Base-by-base conservation (phyloP, 2,329 filamentous ascomycete species). In the Colletotrichum scovillei region DNA sequence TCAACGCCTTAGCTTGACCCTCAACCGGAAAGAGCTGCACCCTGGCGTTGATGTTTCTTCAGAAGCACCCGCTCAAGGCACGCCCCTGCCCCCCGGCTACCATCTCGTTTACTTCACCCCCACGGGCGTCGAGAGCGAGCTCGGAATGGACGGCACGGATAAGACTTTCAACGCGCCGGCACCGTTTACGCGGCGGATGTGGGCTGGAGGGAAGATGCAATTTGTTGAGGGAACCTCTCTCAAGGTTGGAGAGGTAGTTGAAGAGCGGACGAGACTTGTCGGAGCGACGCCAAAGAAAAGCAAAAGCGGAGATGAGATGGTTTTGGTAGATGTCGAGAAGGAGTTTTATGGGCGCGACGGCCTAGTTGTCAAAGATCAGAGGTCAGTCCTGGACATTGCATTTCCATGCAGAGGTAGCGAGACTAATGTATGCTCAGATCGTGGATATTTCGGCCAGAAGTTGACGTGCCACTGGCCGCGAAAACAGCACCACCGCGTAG, bases 71-170 rank as follows among this genome's bases (percentile, higher is more conserved):
- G 76, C 80, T 0, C 62, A 77, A 0, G 87, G 87, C 8, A 89
- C 88, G 0, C 85, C 86, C 0, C 73, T 92, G 1, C 90, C 90
- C 0, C 85, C 88, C 0, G 90, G 89, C 1, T 90, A 92, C 75
- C 91, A 93, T 77, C 83, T 93, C 0, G 87, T 87, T 0, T 93
- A 92, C 78, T 92, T 93, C 77, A 91, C 90, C 0, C 90, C 91
- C 0, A 82, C 82, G 0, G 87, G 88, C 5, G 74, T 88, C 0
- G 91, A 92, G 76, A 74, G 78, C 0, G 84, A 88, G 7, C 84
- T 93, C 0, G 90, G 90, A 0, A 74, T 78, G 0, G 91, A 93
- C 78, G 91, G 91, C 16, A 91, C 89, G 0, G 91, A 93, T 80
- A 81, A 78, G 1, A 87, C 87, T 0, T 92, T 90, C 78, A 92